Percentiles rank a stretch among this genome's conserved stretches.
Conservation (phyloP, 2,329 filamentous ascomycete species). For the Ustulina deusta region DNA sequence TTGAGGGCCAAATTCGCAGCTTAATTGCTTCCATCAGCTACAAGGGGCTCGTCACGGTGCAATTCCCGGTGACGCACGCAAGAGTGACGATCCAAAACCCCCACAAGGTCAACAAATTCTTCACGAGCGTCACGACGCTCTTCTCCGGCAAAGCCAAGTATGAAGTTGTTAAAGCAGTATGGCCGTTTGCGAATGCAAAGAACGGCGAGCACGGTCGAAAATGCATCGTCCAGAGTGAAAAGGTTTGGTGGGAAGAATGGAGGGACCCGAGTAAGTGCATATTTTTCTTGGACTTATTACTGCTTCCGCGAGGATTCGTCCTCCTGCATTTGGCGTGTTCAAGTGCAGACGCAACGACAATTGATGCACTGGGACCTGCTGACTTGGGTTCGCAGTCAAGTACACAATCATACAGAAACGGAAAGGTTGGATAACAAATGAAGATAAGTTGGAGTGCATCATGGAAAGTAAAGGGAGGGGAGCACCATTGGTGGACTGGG, state of each 20-base stretch:
- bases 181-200: conserved; percentile 66
- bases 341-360: neutral
- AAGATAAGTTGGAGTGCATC: conserved; percentile 65
- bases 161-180: conserved; percentile 67
- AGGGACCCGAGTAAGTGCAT: conserved; percentile 56
- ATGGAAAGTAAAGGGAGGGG: conserved; percentile 62
- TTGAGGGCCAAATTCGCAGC: conserved; percentile 66
- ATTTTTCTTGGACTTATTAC: neutral
- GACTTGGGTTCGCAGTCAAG: conserved; percentile 27
- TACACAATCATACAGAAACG: conserved; percentile 54
- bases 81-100: conserved; percentile 57
- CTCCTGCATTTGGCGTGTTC: neutral
- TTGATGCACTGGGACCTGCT: conserved; percentile 13
- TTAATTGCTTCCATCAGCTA: conserved; percentile 64
- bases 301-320: neutral
- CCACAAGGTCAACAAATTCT: conserved; percentile 66
- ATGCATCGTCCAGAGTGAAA: conserved; percentile 67
- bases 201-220: conserved; percentile 58
- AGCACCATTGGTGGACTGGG: conserved; percentile 58
- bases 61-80: conserved; percentile 41
- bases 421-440: conserved; percentile 62
- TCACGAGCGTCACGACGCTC: conserved; percentile 63
- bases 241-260: conserved; percentile 68
- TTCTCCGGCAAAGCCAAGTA: conserved; percentile 67
- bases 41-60: conserved; percentile 56